Percentiles rank a stretch among this genome's conserved stretches.
phyloP scores from a whole-genome alignment of 2,329 filamentous ascomycete species.

The Fusarium sarcochroum region DNA sequence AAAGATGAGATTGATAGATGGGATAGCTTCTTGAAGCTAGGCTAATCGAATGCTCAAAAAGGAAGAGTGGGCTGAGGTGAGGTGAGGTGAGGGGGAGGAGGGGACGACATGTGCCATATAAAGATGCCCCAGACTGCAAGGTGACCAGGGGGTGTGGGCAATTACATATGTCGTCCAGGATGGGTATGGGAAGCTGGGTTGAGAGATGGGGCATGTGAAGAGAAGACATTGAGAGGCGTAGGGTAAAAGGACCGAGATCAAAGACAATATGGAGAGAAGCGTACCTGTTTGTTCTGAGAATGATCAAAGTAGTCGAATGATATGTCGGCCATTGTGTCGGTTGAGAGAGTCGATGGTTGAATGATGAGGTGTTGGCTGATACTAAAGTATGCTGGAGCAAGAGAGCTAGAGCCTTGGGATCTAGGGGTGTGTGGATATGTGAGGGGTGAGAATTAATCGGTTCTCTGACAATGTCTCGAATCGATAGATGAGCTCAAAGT shows the following conservation, averaged over 20 bases:
- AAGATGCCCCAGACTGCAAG: constrained; percentile 43
- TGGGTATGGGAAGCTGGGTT: constrained; percentile 23
- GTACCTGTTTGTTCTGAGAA: constrained; percentile 49
- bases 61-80: constrained; percentile 44
- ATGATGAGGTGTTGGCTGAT: constrained; percentile 37
- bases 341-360: constrained; percentile 35
- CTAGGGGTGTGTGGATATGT: constrained; percentile 32
- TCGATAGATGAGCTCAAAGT: constrained; percentile 16
- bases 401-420: constrained; percentile 22
- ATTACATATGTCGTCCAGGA: constrained; percentile 25
- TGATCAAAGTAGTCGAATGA: constrained; percentile 50
- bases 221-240: constrained; percentile 4
- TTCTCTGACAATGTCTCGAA: constrained; percentile 16
- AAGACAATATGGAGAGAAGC: constrained; percentile 21
- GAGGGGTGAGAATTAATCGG: constrained; percentile 15
- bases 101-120: constrained; percentile 46
- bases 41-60: constrained; percentile 28
- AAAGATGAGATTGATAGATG: constrained; percentile 36
- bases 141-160: constrained; percentile 39
- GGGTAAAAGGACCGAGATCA: constrained; percentile 27
- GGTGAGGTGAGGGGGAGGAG: constrained; percentile 41
- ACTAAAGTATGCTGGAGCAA: constrained; percentile 36
- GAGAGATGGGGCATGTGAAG: constrained; percentile 12
- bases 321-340: constrained; percentile 47
- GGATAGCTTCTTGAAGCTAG: constrained; percentile 26